Base-by-base conservation (phyloP, 495 filamentous ascomycete genomes). In the Umbilicaria muhlenbergii region DNA sequence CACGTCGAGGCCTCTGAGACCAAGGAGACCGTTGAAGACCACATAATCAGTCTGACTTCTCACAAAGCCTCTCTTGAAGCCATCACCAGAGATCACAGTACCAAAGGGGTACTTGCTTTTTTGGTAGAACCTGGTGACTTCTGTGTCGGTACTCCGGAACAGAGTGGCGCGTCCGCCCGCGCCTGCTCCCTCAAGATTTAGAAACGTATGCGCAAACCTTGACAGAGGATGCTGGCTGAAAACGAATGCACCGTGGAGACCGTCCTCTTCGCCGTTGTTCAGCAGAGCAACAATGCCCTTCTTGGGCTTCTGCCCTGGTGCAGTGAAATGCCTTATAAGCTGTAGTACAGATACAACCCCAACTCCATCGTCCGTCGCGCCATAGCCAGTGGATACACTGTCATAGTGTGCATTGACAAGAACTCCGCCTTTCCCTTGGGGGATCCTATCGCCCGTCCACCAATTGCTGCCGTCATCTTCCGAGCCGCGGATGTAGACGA, bases 221-320 rank as follows among this genome's bases (percentile, higher is more conserved):
- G 80, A 71, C 45, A 94, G 67, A 7, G 88, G 88, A 53, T 86
- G 82, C 40, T 83, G 75, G 21, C 80, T 74, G 47, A 87, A 92
- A n/a, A 78, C 86, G 47, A 80, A 74, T 34, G 91, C 86, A 4
- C 91, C 91, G 55, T 91, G 89, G 36, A 98, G 67, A 43, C 73
- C 91, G 56, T 96, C 86, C 62, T 98, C 91, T 62, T 98, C 91
- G 41, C 85, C 88, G 53, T 96, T 95, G 64, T 98, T 98, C 48
- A 98, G 68, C 35, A 98, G 65, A 19, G 81, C 75, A 17, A 98
- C 80, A 34, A 98, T 67, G 1, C 87, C 89, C 50, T 74, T 73
- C 49, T 78, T 79, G 2, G 85, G 86, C 50, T 73, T 78, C 53
- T 88, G 74, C n/a, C 70, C 80, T 4, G 75, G 66, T 7, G 74